Base-by-base conservation (phyloP, 495 filamentous ascomycete species). In the Acidiella bohemica region DNA sequence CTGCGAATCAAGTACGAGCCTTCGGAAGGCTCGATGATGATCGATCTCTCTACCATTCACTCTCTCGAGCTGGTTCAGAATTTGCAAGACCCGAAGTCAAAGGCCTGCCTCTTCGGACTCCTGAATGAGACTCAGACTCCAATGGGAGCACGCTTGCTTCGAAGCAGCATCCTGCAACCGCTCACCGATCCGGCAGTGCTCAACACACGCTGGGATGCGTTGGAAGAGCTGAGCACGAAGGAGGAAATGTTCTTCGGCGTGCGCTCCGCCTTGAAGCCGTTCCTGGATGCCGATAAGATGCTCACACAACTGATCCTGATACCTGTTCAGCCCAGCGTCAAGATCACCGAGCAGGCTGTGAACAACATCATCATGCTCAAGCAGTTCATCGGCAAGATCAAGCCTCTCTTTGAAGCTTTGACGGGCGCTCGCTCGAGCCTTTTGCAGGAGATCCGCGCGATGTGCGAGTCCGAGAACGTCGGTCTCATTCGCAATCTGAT, bases 11-110 rank as follows among this genome's bases (percentile, higher is more conserved):
- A 75, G 47, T 93, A 88, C 49, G 75, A 82, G 53, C 78, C 83
- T n/a, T 85, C 85, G 1, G 80, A 93, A 53, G 83, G 85, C 14
- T 80, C 84, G 0, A 93, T 97, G 90, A 81, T 87, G 62, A 86
- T 95, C 46, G 90, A 95, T 55, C 67, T 85, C 1, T 75, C 81
- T 9, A 90, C 92, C 1, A 80, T 93, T 24, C 68, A 74, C 11
- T 81, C 81, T 8, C 66, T 97, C 11, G 90, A 96, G 58, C 66
- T 97, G 17, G 79, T 96, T 6, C 84, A 94, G 56, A 96, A 94
- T 48, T 56, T 86, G 2, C 80, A 80, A 32, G 75, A 76, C 56
- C 55, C 68, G 11, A 83, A 76, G 47, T 92, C 76, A 0, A 83
- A 73, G 38, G 73, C 78, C 35, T 87, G 75, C 50, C 65, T 97